Evolutionary conservation across 768 basidiomycete genomes (phyloP).

Genomic region (Hortiboletus flavorubellus): DNA sequence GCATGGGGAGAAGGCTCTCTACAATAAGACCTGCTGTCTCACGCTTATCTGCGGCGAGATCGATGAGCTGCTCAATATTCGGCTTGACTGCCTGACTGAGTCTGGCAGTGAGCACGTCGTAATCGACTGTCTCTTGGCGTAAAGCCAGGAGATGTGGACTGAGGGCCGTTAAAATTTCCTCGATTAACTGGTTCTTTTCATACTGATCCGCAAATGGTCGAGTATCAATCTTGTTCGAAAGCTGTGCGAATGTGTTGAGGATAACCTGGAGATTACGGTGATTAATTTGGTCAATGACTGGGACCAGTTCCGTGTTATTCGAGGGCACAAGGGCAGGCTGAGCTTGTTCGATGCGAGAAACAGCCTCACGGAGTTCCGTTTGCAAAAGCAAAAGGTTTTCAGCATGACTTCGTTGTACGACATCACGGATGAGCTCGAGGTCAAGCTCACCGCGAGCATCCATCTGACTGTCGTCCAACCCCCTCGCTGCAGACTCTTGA

Average conservation of each 20-base stretch:
- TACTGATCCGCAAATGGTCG: slow-evolving; percentile 38
- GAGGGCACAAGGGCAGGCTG: slow-evolving; percentile 11
- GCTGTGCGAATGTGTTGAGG: slow-evolving; percentile 53
- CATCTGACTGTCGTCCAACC: slow-evolving; percentile 58
- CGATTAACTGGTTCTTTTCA: slow-evolving; percentile 58
- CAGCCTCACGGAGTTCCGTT: slow-evolving; percentile 53
- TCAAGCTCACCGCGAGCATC: slow-evolving; percentile 78
- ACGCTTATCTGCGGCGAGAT: slow-evolving; percentile 83
- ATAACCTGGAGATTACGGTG: slow-evolving; percentile 57
- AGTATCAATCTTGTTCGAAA: slow-evolving; percentile 34
- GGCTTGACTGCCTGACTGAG: slow-evolving; percentile 86
- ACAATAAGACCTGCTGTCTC: slow-evolving; percentile 84
- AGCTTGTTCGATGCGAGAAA: slow-evolving; percentile 40
- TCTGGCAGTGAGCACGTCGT: slow-evolving; percentile 69
- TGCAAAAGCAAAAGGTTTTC: slow-evolving; percentile 57
- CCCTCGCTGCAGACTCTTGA: slow-evolving; percentile 55
- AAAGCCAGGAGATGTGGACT: slow-evolving; percentile 59
- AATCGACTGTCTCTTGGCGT: slow-evolving; percentile 68
- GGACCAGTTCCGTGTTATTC: slow-evolving; percentile 33
- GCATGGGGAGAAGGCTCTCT: slow-evolving; percentile 62
- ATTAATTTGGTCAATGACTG: slow-evolving; percentile 56
- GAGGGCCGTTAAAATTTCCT: slow-evolving; percentile 55
- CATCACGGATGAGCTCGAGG: slow-evolving; percentile 68
- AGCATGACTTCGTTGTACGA: slow-evolving; percentile 64
- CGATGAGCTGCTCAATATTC: slow-evolving; percentile 84